These are phyloP conservation scores for Erodium texanum DNA, from an alignment of 441 rosid genomes.

Conservation along the genomic window DNA sequence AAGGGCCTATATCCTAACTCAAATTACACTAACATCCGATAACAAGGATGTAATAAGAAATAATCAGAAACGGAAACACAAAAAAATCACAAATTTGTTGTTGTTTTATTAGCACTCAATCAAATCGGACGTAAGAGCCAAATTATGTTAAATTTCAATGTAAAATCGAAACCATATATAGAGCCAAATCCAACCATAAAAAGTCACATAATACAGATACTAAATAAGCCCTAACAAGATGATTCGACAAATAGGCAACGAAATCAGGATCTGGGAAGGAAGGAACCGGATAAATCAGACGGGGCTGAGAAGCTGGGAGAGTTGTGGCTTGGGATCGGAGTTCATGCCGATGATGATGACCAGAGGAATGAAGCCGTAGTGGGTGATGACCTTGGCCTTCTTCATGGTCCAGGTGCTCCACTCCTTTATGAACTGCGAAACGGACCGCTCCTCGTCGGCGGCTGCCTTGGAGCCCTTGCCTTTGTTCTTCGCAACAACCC, in stretches of 20 bases:
- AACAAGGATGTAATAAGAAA: too few species aligned
- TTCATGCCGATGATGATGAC: constrained; percentile 83
- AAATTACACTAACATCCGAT: too few species aligned
- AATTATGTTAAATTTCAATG: too few species aligned
- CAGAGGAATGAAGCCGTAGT: constrained; percentile 83
- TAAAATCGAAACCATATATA: too few species aligned
- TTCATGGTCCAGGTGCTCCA: constrained; percentile 80
- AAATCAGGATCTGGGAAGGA: constrained; percentile 16
- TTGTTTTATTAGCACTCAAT: too few species aligned
- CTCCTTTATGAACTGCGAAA: constrained; percentile 43
- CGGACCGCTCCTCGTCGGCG: constrained; percentile 32
- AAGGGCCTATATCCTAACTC: too few species aligned
- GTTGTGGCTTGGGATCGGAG: constrained; percentile 78
- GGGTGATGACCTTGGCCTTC: constrained; percentile 77
- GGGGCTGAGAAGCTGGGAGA: constrained; percentile 76
- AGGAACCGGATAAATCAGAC: constrained; percentile 41
- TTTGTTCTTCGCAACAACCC: constrained; percentile 38
- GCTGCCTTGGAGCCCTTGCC: constrained; percentile 32
- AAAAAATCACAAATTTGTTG: too few species aligned
- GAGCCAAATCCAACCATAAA: too few species aligned
- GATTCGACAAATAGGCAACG: constrained; percentile 34
- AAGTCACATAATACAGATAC: too few species aligned
- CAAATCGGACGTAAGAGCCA: too few species aligned
- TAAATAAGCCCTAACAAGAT: neutral
- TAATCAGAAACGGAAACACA: too few species aligned